A percentile compares a stretch with the other conserved stretches of the same genome.
phyloP scores from a whole-genome alignment of 2,329 filamentous ascomycete genomes.

The Neofusicoccum umdonicola region DNA sequence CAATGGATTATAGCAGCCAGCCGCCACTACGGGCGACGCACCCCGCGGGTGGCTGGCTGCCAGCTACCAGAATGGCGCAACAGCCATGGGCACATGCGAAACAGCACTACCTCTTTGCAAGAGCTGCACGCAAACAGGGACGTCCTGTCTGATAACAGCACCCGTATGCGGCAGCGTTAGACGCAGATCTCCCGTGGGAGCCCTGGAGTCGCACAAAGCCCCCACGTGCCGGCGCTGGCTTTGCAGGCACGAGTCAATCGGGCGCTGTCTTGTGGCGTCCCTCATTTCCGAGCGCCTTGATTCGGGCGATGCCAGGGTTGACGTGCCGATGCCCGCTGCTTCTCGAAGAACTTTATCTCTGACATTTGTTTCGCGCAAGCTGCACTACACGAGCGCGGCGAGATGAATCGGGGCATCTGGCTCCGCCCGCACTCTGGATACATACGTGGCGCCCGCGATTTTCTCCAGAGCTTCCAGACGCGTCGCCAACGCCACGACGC shows the following conservation, averaged over 20 bases:
- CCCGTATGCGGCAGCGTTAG: slow-evolving; percentile 17
- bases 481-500: not conserved
- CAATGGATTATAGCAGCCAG: not conserved
- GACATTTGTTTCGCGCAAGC: slow-evolving; percentile 2
- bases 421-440: not conserved
- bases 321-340: not conserved
- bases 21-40: not conserved
- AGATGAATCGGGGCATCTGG: not conserved
- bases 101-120: not conserved
- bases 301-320: slow-evolving; percentile 6
- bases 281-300: slow-evolving; percentile 9
- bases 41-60: not conserved
- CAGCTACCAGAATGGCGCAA: not conserved
- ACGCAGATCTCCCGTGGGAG: slow-evolving; percentile 16
- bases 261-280: not conserved
- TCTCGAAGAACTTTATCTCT: slow-evolving; percentile 14
- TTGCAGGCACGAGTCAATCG: slow-evolving; percentile 13
- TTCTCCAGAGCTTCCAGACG: slow-evolving; percentile 9
- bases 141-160: not conserved
- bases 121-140: not conserved
- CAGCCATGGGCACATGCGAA: not conserved
- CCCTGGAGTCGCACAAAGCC: slow-evolving; percentile 11
- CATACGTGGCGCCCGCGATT: slow-evolving; percentile 4
- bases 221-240: slow-evolving; percentile 14
- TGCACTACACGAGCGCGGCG: not conserved